Base-by-base conservation (phyloP, 768 basidiomycete genomes). In the Rhizopogon sp. region DNA sequence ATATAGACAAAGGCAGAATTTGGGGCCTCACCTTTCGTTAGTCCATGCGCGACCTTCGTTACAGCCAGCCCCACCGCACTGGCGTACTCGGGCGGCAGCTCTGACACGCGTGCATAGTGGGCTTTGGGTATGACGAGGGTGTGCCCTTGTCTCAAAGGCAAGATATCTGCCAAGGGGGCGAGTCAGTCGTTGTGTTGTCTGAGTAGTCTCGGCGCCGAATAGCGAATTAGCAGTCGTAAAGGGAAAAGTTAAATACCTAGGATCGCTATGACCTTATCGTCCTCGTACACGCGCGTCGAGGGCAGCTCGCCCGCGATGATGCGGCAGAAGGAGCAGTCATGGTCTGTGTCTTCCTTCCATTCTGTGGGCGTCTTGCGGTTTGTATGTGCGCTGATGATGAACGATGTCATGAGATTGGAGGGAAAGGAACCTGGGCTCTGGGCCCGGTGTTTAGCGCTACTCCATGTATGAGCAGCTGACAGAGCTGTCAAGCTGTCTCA, bases 71-170 rank as follows among this genome's bases (percentile, higher is more conserved):
- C 88, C 8, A 78, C 64, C 11, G 83, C 80, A 7, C 77, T 79
- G 2, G 86, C 84, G 62, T 77, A 73, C 33, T 83, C 81, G 11
- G 76, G 63, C 5, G 85, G 82, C 9, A 89, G 74, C 40, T 88
- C 87, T 2, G 87, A 87, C 14, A 90, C 68, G 33, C 82, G 74
- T 22, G 82, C 70, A 55, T 75, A 76, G 63, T 89, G 87, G 11
- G 66, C 64, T 62, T 88, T 89, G 13, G 87, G 87, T 62, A 90
- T 79, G 16, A 89, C 80, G 7, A 90, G 78, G 13, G 81, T 80
- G 66, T 89, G 87, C 2, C 88, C 87, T 29, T 67, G 73, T 43
- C 88, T 71, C 39, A 90, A 65, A 2, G 88, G 88, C 40, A 85
- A 66, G 52, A 88, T 87, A 68, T 88, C 87, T 87, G 50, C 42